Conservation (phyloP, 2,329 filamentous ascomycete species). For the Basipetospora chlamydospora region DNA sequence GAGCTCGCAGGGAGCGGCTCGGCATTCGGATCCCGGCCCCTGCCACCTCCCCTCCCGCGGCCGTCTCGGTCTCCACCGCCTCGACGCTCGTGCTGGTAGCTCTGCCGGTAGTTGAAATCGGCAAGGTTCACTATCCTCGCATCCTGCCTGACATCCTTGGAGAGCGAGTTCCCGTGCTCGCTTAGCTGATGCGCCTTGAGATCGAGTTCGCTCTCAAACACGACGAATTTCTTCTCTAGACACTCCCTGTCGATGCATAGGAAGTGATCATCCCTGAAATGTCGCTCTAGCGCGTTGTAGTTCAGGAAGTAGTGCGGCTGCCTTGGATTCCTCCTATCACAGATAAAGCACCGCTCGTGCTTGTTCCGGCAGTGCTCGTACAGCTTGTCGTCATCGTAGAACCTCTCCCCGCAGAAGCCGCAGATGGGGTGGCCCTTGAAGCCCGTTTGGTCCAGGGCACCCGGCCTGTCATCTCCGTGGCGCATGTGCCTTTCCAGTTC, state of each 20-base stretch:
- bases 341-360: constrained; percentile 91
- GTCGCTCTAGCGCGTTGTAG: constrained; percentile 71
- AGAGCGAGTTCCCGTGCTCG: constrained; percentile 62
- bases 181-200: constrained; percentile 85
- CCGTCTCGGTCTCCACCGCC: constrained; percentile 22
- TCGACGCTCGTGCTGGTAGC: constrained; percentile 50
- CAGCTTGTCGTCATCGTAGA: constrained; percentile 92
- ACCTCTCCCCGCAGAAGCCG: constrained; percentile 78
- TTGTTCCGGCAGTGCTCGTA: constrained; percentile 87
- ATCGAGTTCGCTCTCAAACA: constrained; percentile 90
- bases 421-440: constrained; percentile 95
- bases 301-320: constrained; percentile 84
- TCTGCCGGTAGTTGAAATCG: constrained; percentile 62
- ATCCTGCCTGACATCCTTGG: constrained; percentile 73
- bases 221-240: constrained; percentile 92
- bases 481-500: constrained; percentile 80
- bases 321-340: constrained; percentile 55
- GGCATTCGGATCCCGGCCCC: constrained; percentile 76
- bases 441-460: constrained; percentile 80
- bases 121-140: constrained; percentile 77
- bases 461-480: constrained; percentile 79
- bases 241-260: constrained; percentile 76
- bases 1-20: constrained; percentile 65
- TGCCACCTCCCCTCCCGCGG: constrained; percentile 26
- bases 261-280: constrained; percentile 81